A percentile compares a stretch with the other conserved stretches of the same genome.
phyloP scores from a whole-genome alignment of 805 yeast genomes.

The Wickerhamiella hasegawae region DNA sequence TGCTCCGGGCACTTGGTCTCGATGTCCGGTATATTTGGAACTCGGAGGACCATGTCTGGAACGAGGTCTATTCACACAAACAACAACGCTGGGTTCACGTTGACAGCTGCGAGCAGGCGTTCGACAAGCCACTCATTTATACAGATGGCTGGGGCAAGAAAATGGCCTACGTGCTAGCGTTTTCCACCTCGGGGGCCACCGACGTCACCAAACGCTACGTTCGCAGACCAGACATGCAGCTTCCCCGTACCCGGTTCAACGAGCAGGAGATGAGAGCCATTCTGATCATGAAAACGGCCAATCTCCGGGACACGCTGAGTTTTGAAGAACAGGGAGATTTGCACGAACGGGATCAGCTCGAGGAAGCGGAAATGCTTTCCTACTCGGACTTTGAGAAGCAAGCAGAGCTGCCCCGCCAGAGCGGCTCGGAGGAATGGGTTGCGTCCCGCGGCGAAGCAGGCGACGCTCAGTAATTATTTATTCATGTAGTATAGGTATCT shows the following conservation, averaged over 20 bases:
- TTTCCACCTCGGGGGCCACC: slow-evolving; percentile 37
- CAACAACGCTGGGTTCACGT: slow-evolving; percentile 64
- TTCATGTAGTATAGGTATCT: too few relatives aligned
- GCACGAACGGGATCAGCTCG: slow-evolving; percentile 13
- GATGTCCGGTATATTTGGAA: slow-evolving; percentile 70
- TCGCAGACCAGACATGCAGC: slow-evolving; percentile 24
- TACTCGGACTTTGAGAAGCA: slow-evolving; percentile 8
- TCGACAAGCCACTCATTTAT: slow-evolving; percentile 65
- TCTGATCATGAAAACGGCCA: slow-evolving; percentile 20
- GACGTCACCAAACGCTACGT: slow-evolving; percentile 66
- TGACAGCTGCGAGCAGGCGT: slow-evolving; percentile 78
- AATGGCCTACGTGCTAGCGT: slow-evolving; percentile 77
- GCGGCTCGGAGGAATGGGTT: slow-evolving; percentile 70
- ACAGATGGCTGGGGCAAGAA: slow-evolving; percentile 81
- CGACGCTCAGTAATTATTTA: too few relatives aligned
- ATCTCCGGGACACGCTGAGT: slow-evolving; percentile 5
- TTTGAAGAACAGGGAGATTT: slow-evolving; percentile 13
- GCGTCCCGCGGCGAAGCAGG: slow-evolving; percentile 65
- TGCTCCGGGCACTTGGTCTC: slow-evolving; percentile 50
- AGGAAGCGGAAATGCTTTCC: slow-evolving; percentile 17
- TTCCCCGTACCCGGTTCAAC: slow-evolving; percentile 32
- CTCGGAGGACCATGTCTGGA: slow-evolving; percentile 88
- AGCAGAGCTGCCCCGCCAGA: slow-evolving; percentile 40
- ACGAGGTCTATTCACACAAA: slow-evolving; percentile 58
- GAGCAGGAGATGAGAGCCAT: slow-evolving; percentile 19